A percentile compares a stretch with the other conserved stretches of the same genome.
Conservation (phyloP, 1,284 basidiomycete genomes). For the Earliella scabrosa region DNA sequence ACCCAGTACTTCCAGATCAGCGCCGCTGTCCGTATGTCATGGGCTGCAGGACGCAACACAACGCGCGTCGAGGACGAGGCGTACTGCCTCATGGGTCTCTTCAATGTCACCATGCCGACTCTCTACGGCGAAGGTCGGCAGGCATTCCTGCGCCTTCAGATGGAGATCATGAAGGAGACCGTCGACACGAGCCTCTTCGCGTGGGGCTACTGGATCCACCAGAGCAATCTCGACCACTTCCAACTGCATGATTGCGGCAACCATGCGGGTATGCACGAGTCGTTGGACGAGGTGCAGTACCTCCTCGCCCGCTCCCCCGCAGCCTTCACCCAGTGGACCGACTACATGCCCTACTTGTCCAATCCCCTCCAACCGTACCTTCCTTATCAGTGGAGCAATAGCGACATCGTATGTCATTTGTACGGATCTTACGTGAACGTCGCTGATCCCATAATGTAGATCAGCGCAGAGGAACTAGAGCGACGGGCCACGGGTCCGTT, state of each 20-base stretch:
- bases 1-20: not conserved
- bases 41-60: not conserved
- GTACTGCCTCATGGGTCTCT: slow-evolving; percentile 6
- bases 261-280: not conserved
- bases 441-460: not conserved
- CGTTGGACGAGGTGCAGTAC: not conserved
- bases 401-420: not conserved
- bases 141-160: slow-evolving; percentile 3
- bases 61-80: slow-evolving; percentile 3
- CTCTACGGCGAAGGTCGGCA: slow-evolving; percentile 5
- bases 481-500: not conserved
- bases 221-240: not conserved
- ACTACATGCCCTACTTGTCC: not conserved
- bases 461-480: not conserved
- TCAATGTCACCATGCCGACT: slow-evolving; percentile 3
- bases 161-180: slow-evolving; percentile 4
- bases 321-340: not conserved
- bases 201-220: slow-evolving; percentile 1
- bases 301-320: not conserved
- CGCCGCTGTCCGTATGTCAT: slow-evolving; percentile 3
- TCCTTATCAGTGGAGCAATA: not conserved
- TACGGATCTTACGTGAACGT: not conserved
- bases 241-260: not conserved
- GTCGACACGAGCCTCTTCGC: slow-evolving; percentile 4
- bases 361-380: not conserved